Percentiles rank a stretch among this genome's conserved stretches.
phyloP scores from a whole-genome alignment of 805 yeast species.

The Yamadazyma laniorum region DNA sequence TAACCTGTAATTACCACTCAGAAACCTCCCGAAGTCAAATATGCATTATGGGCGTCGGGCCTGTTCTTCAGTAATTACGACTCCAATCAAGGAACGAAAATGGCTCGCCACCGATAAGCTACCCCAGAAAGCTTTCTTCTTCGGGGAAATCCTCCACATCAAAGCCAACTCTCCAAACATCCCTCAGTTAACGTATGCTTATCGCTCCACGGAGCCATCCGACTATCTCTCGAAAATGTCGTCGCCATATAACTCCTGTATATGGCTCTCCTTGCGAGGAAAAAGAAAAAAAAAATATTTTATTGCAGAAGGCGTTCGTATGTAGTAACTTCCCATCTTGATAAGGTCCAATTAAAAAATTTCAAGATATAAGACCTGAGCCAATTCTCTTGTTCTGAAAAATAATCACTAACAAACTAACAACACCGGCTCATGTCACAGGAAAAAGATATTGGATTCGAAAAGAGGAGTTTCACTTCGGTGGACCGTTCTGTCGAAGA shows the following conservation, averaged over 20 bases:
- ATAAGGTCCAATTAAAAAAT: slow-evolving; percentile 3
- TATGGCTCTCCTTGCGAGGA: background rate
- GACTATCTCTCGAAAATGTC: background rate
- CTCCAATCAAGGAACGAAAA: too few species aligned
- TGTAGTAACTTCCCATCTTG: background rate
- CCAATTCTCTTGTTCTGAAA: background rate
- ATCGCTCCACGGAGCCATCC: background rate
- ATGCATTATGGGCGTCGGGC: too few species aligned
- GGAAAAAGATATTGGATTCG: slow-evolving; percentile 9
- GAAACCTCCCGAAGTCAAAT: too few species aligned
- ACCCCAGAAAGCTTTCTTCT: too few species aligned
- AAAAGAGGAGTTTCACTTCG: slow-evolving; percentile 7
- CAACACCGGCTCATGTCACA: slow-evolving; percentile 2
- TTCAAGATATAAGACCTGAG: background rate
- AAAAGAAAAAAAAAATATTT: background rate
- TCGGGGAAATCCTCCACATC: too few species aligned
- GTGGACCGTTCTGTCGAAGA: slow-evolving; percentile 16
- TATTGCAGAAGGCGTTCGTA: background rate
- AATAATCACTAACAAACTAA: background rate
- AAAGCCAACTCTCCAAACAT: too few species aligned
- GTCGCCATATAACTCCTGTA: background rate
- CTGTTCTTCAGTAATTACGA: too few species aligned
- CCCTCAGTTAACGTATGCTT: too few species aligned
- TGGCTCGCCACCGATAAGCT: too few species aligned
- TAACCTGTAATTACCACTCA: too few species aligned